These are phyloP conservation scores for Sclerotinia minor DNA, from an alignment of 2,329 filamentous ascomycete species.

Conservation along the genomic window DNA sequence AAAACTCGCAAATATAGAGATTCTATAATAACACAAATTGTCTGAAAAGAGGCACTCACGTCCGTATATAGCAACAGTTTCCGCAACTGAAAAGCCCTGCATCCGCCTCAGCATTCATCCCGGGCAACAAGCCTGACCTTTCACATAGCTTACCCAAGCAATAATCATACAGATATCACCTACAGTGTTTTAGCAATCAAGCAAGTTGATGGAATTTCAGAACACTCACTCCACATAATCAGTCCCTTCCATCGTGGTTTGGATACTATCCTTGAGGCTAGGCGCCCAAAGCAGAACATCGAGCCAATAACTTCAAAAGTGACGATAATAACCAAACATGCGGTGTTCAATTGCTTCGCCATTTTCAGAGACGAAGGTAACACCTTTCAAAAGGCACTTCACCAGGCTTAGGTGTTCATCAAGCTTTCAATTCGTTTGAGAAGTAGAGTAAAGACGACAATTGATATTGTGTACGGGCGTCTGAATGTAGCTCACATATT, in stretches of 20 bases:
- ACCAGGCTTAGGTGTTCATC: background rate
- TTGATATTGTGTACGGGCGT: background rate
- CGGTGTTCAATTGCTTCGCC: conserved; percentile 34
- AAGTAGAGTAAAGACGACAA: background rate
- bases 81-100: conserved; percentile 22
- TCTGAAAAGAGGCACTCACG: background rate
- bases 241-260: conserved; percentile 27
- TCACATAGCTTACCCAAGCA: conserved; percentile 27
- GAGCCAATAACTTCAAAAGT: conserved; percentile 27
- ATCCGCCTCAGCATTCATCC: conserved; percentile 19
- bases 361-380: conserved; percentile 33
- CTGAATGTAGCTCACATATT: background rate
- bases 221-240: conserved; percentile 30
- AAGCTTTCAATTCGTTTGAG: background rate
- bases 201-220: background rate
- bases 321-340: conserved; percentile 28
- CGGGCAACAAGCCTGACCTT: conserved; percentile 8
- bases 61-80: conserved; percentile 22
- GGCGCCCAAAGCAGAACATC: conserved; percentile 28
- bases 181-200: conserved; percentile 14
- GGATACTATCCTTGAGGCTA: conserved; percentile 26
- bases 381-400: background rate
- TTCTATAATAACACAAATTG: no score
- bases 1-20: background rate
- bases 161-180: conserved; percentile 29